phyloP scores from a whole-genome alignment of 192 early-diverging fungal species.

The Rhizophagus prolifer region DNA sequence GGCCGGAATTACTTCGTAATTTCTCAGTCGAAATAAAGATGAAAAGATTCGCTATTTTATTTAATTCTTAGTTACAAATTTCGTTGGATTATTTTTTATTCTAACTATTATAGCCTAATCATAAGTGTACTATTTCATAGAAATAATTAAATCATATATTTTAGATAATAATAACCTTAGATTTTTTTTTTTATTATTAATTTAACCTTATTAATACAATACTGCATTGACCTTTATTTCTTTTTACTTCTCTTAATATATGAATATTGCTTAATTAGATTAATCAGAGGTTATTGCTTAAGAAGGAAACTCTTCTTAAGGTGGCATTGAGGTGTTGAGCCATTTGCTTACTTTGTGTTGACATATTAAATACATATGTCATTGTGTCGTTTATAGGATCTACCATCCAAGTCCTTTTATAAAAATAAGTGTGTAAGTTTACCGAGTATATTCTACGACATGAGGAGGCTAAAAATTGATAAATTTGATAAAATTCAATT shows the following conservation, averaged over 20 bases:
- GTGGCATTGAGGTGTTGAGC: constrained; percentile 11
- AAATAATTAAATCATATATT: too few relatives aligned
- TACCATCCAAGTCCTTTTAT: background rate
- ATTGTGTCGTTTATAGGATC: background rate
- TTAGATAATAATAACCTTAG: too few relatives aligned
- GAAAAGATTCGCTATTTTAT: too few relatives aligned
- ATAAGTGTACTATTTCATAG: too few relatives aligned
- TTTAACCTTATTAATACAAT: too few relatives aligned
- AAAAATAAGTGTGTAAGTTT: background rate
- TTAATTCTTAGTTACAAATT: too few relatives aligned
- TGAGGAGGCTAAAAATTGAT: constrained; percentile 13
- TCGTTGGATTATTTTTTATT: too few relatives aligned
- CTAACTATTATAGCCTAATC: too few relatives aligned
- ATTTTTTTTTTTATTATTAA: too few relatives aligned
- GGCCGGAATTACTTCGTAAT: too few relatives aligned
- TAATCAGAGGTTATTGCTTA: background rate
- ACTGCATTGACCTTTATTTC: background rate
- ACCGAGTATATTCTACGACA: constrained; percentile 1
- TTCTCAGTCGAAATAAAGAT: too few relatives aligned
- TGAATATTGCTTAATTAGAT: background rate
- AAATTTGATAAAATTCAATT: background rate
- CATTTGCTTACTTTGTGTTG: constrained; percentile 8
- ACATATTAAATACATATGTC: constrained; percentile 16
- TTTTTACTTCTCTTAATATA: background rate
- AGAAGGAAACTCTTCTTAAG: background rate